Percentiles rank a stretch among this genome's conserved stretches.
These are phyloP conservation scores for Boletus calvinii DNA, from an alignment of 1,284 basidiomycete species.

Conservation along the genomic window DNA sequence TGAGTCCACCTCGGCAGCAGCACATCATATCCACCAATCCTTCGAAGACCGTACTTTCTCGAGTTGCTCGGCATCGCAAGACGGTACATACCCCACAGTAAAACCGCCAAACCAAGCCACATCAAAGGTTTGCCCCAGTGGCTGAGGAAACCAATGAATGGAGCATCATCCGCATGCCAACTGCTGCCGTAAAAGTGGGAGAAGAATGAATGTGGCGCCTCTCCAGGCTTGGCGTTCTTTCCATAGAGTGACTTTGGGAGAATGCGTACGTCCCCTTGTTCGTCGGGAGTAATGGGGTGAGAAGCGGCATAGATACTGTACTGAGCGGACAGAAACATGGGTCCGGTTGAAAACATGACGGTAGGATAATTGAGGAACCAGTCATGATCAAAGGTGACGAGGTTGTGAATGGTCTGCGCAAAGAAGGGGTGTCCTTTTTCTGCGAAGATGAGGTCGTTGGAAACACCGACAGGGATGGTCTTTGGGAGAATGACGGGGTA, in stretches of 20 bases:
- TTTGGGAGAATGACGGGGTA: constrained; percentile 91
- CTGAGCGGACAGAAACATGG: constrained; percentile 90
- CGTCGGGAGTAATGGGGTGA: constrained; percentile 56
- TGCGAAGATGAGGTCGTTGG: constrained; percentile 96
- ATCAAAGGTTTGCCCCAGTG: constrained; percentile 84
- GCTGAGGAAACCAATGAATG: constrained; percentile 88
- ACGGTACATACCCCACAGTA: constrained; percentile 67
- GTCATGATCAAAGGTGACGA: constrained; percentile 90
- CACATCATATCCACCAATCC: constrained; percentile 72
- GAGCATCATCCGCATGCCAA: constrained; percentile 95
- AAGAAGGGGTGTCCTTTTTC: constrained; percentile 88
- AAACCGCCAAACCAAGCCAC: constrained; percentile 74
- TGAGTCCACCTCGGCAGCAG: constrained; percentile 68
- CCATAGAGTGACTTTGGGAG: constrained; percentile 94
- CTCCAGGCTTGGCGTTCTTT: constrained; percentile 85
- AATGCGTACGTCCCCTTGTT: constrained; percentile 76
- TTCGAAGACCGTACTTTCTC: constrained; percentile 56
- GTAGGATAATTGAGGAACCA: constrained; percentile 97
- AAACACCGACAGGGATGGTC: constrained; percentile 95
- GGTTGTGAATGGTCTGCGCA: constrained; percentile 89
- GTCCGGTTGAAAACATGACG: constrained; percentile 99
- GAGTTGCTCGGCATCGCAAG: constrained; percentile 57
- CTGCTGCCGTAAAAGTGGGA: constrained; percentile 95
- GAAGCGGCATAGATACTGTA: constrained; percentile 80
- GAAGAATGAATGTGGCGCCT: constrained; percentile 93